A percentile compares a stretch with the other conserved stretches of the same genome.
Conservation (phyloP, 2,329 filamentous ascomycete genomes). For the Penicillium freii region DNA sequence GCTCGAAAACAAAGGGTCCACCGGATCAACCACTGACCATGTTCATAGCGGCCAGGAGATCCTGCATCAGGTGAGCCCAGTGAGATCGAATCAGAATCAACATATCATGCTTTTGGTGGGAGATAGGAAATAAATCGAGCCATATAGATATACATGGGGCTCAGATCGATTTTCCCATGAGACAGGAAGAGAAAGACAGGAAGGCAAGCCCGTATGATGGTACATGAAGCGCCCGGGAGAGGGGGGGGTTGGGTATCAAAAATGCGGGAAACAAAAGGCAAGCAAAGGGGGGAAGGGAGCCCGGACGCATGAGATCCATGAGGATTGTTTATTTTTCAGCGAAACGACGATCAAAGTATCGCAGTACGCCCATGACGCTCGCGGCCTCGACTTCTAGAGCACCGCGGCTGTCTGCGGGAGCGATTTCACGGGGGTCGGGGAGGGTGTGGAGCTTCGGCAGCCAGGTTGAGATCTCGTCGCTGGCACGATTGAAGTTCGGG, state of each 20-base stretch:
- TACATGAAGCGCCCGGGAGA: constrained; percentile 21
- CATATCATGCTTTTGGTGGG: constrained; percentile 7
- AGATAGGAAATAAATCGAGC: constrained; percentile 2
- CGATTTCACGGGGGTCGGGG: constrained; percentile 38
- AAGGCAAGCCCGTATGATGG: constrained; percentile 17
- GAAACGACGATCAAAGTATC: constrained; percentile 75
- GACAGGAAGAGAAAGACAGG: not conserved
- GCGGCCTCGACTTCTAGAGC: constrained; percentile 78
- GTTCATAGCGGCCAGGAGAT: constrained; percentile 24
- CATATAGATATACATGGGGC: not conserved
- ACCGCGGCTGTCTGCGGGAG: constrained; percentile 38
- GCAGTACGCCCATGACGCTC: constrained; percentile 81
- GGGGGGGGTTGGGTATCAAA: constrained; percentile 25
- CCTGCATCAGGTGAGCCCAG: not conserved
- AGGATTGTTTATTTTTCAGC: constrained; percentile 36
- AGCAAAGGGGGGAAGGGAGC: constrained; percentile 9
- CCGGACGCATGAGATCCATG: constrained; percentile 6
- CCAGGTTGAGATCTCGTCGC: constrained; percentile 72
- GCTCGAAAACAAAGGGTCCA: constrained; percentile 1
- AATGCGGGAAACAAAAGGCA: constrained; percentile 7
- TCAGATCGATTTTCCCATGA: not conserved
- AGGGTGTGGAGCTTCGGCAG: constrained; percentile 68
- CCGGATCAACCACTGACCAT: constrained; percentile 18
- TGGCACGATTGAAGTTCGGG: constrained; percentile 70
- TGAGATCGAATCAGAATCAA: constrained; percentile 3